Evolutionary conservation across 192 early-diverging fungal genomes (phyloP).

Genomic region (Coemansia sp.): DNA sequence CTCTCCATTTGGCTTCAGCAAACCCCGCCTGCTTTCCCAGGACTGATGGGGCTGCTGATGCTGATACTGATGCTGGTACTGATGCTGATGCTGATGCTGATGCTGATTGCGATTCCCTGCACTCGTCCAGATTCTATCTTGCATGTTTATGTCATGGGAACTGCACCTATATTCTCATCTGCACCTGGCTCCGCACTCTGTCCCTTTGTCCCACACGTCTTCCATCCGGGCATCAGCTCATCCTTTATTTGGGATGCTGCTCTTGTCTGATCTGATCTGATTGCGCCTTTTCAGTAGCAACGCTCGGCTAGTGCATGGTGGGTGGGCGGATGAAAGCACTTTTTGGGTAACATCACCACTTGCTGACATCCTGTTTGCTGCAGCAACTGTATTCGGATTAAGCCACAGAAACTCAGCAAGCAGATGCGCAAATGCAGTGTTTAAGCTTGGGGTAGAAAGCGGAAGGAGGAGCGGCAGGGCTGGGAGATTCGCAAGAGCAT

Average conservation of each 20-base stretch:
- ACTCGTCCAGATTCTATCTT: background rate
- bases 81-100: background rate
- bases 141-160: background rate
- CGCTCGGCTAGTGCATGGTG: too few relatives aligned
- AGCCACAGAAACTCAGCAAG: background rate
- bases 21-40: background rate
- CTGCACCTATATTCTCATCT: background rate
- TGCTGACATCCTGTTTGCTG: background rate
- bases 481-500: background rate
- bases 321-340: too few relatives aligned
- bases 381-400: background rate
- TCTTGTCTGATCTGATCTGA: background rate
- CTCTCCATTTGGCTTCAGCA: background rate
- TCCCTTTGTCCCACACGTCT: background rate
- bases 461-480: conserved; percentile 6
- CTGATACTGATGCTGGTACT: background rate
- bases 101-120: background rate
- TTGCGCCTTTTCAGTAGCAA: background rate
- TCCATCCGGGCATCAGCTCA: background rate
- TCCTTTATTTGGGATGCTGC: background rate
- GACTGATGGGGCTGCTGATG: background rate
- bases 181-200: background rate
- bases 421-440: background rate
- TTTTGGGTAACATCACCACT: background rate
- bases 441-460: background rate